Conservation (phyloP, 2,329 filamentous ascomycete species). For the Daldinia eschscholtzii region DNA sequence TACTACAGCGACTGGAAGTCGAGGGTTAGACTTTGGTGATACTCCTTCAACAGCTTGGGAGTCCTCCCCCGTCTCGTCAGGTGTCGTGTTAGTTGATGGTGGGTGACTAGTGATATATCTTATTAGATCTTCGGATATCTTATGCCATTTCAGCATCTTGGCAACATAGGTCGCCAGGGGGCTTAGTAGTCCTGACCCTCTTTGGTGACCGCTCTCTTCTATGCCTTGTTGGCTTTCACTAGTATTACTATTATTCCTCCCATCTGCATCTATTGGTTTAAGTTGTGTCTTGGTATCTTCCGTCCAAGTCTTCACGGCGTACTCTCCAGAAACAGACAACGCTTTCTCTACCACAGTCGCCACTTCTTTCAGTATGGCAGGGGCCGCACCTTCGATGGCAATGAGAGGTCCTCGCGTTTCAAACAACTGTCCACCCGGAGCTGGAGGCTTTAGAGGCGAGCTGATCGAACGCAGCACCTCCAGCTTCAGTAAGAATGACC, state of each 20-base stretch:
- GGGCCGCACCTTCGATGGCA: constrained; percentile 81
- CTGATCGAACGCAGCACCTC: constrained; percentile 81
- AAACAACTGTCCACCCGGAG: constrained; percentile 50
- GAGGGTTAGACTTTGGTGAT: constrained; percentile 37
- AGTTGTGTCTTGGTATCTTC: constrained; percentile 48
- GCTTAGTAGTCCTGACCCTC: constrained; percentile 51
- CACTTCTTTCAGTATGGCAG: constrained; percentile 64
- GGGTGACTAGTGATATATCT: constrained; percentile 59
- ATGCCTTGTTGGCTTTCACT: constrained; percentile 15
- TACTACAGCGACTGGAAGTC: constrained; percentile 79
- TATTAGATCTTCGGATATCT: constrained; percentile 77
- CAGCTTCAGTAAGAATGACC: constrained; percentile 80
- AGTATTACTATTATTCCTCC: constrained; percentile 16
- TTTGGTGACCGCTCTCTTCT: constrained; percentile 10
- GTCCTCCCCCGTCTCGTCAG: constrained; percentile 16
- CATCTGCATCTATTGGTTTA: constrained; percentile 2
- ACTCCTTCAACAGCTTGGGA: constrained; percentile 15
- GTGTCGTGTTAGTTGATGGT: constrained; percentile 20
- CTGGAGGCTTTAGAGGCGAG: constrained; percentile 68
- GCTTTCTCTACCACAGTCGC: constrained; percentile 75
- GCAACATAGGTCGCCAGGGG: constrained; percentile 72
- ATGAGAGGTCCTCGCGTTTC: constrained; percentile 81
- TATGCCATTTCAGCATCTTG: constrained; percentile 80
- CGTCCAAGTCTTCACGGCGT: constrained; percentile 63
- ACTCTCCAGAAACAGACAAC: constrained; percentile 62